Conservation (phyloP, 768 basidiomycete genomes). For the Hemileccinum rubropunctum region DNA sequence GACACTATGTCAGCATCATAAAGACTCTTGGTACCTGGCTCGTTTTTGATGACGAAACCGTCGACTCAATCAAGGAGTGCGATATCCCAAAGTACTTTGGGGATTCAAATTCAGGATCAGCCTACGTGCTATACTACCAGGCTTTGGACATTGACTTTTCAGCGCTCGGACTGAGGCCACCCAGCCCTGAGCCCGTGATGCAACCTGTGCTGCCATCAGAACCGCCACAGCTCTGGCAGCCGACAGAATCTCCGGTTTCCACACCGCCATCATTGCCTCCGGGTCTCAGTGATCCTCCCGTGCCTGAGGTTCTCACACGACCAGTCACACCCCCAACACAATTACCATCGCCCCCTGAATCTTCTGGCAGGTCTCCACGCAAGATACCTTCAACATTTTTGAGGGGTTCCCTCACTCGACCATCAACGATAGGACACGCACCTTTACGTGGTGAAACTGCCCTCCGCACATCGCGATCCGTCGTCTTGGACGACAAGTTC, state of each 20-base stretch:
- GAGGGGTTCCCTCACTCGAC: constrained; percentile 15
- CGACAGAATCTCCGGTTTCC: constrained; percentile 26
- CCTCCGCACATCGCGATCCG: constrained; percentile 23
- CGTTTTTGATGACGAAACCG: constrained; percentile 93
- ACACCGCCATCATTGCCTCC: constrained; percentile 32
- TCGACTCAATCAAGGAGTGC: constrained; percentile 80
- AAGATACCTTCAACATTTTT: constrained; percentile 17
- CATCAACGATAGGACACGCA: constrained; percentile 11
- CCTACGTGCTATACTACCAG: constrained; percentile 97
- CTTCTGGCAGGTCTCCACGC: constrained; percentile 23
- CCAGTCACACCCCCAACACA: constrained; percentile 21
- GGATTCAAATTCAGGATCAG: constrained; percentile 81
- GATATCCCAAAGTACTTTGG: constrained; percentile 96
- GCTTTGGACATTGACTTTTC: constrained; percentile 79
- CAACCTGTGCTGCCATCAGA: constrained; percentile 17
- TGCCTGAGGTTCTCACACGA: constrained; percentile 17
- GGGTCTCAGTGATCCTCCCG: constrained; percentile 30
- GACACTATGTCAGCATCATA: constrained; percentile 96
- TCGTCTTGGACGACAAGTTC: constrained; percentile 24
- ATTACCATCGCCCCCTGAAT: constrained; percentile 12
- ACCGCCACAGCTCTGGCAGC: constrained; percentile 7
- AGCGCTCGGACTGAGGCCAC: constrained; percentile 61
- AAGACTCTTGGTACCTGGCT: constrained; percentile 84
- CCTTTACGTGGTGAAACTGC: constrained; percentile 16
- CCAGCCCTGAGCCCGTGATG: constrained; percentile 21